phyloP scores from a whole-genome alignment of 257 asterid genomes.

The Forsythia viridissima region DNA sequence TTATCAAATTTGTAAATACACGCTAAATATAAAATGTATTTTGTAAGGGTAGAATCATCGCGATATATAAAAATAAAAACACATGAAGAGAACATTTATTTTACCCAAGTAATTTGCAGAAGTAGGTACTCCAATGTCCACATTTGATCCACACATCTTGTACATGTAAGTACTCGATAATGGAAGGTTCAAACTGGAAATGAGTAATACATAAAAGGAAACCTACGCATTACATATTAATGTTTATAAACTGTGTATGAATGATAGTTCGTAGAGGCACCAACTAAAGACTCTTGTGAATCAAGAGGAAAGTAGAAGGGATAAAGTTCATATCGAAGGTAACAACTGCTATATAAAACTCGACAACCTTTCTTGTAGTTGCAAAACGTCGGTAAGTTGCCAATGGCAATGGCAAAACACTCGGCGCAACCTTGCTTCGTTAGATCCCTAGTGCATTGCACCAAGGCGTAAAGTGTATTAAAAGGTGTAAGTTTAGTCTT shows the following conservation, averaged over 20 bases:
- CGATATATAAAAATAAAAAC: too few species aligned
- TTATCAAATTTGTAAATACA: too few species aligned
- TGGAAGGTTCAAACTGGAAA: neutral
- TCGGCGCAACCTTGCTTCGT: constrained; percentile 51
- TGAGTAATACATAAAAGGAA: neutral
- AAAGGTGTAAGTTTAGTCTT: constrained; percentile 40
- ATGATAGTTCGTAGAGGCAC: constrained; percentile 4
- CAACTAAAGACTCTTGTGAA: constrained; percentile 15
- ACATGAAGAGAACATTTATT: too few species aligned
- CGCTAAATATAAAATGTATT: too few species aligned
- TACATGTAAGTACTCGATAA: neutral
- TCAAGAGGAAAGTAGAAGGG: constrained; percentile 77
- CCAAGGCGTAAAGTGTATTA: constrained; percentile 55
- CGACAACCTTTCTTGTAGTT: constrained; percentile 60
- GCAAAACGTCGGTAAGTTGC: constrained; percentile 44
- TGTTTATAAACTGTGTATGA: constrained; percentile 13
- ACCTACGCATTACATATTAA: neutral
- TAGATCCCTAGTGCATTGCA: constrained; percentile 77
- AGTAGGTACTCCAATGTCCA: neutral
- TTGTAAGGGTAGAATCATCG: too few species aligned
- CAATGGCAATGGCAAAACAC: constrained; percentile 60
- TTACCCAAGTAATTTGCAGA: neutral
- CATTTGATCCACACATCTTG: neutral
- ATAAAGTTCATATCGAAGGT: constrained; percentile 65
- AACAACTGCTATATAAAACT: constrained; percentile 63